Base-by-base conservation (phyloP, 2,329 filamentous ascomycete genomes). In the Akanthomyces dipterigenus region DNA sequence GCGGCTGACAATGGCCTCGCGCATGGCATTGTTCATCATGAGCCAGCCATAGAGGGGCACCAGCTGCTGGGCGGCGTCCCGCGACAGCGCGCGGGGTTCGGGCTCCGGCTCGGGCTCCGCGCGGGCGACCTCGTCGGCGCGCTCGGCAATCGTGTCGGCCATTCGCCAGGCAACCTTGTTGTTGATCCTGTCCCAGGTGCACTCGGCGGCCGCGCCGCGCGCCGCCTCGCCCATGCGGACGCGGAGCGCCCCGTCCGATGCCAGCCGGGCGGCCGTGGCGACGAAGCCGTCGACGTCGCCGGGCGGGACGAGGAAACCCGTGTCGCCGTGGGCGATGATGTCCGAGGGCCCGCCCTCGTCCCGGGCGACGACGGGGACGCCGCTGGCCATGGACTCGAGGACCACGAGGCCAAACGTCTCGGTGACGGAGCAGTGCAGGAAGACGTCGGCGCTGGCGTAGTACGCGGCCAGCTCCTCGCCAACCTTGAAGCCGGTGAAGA, bases 371-470 rank as follows among this genome's bases (percentile, higher is more conserved):
- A 90, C 87, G 0, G 87, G 86, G 2, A 90, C 79, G 3, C 86
- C 86, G 64, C 85, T 88, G 0, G 87, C 86, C 86, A 90, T 89
- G 3, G 84, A 83, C 71, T 89, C 87, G 2, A 89, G 75, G 1
- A 89, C 87, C 0, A 90, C 87, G 11, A 90, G 76, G 0, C 87
- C 87, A 70, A 90, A 89, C 0, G 87, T 90, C 71, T 90, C 87
- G 0, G 87, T 89, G 62, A 89, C 77, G 24, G 85, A 89, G 72
- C 86, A 88, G 73, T 90, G 87, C 16, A 90, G 72, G 68, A 90
- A 89, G n/a, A 90, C 66, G 68, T 90, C 87, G 0, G 82, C 86
- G 3, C 82, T 83, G 2, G 88, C 86, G 65, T 89, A 90, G 11
- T 84, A 82, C n/a, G 78, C 75, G n/a, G 86, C 86, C 9, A 90